phyloP scores from a whole-genome alignment of 2,329 filamentous ascomycete species.

The Ascochyta koolunga region DNA sequence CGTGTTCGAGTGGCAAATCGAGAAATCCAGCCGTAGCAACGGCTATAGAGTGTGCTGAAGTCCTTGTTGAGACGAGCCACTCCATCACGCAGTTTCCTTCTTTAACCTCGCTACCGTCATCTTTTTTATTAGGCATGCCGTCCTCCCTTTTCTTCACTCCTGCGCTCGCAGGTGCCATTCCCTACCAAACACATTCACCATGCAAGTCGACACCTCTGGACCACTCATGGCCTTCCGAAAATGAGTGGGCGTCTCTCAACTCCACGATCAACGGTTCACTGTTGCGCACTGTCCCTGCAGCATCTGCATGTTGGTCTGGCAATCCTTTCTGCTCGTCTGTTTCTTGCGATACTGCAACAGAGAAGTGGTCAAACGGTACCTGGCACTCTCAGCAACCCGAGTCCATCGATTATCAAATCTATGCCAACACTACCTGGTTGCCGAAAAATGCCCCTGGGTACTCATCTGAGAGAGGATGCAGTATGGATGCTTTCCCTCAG shows the following conservation, averaged over 20 bases:
- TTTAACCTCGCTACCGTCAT: too few relatives aligned
- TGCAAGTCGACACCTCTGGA: slow-evolving; percentile 8
- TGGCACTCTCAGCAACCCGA: slow-evolving; percentile 44
- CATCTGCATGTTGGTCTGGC: slow-evolving; percentile 23
- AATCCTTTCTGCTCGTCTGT: slow-evolving; percentile 34
- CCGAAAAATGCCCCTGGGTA: slow-evolving; percentile 35
- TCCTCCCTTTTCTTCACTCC: background rate
- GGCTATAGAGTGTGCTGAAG: too few relatives aligned
- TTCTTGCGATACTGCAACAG: slow-evolving; percentile 30
- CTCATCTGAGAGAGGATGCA: slow-evolving; percentile 30
- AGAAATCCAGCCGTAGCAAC: too few relatives aligned
- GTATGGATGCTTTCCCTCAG: slow-evolving; percentile 35
- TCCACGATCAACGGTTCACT: slow-evolving; percentile 39
- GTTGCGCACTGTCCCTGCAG: slow-evolving; percentile 35
- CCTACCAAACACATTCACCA: background rate
- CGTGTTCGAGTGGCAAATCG: too few relatives aligned
- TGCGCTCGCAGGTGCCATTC: background rate
- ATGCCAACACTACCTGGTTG: slow-evolving; percentile 44
- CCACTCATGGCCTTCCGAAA: background rate
- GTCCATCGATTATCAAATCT: slow-evolving; percentile 38
- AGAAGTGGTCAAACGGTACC: slow-evolving; percentile 36
- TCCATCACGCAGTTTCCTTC: too few relatives aligned
- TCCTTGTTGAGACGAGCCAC: too few relatives aligned
- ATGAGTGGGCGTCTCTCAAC: slow-evolving; percentile 38
- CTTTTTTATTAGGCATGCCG: too few relatives aligned